These are phyloP conservation scores for Westerdykella ornata DNA, from an alignment of 2,329 filamentous ascomycete genomes.

Conservation along the genomic window DNA sequence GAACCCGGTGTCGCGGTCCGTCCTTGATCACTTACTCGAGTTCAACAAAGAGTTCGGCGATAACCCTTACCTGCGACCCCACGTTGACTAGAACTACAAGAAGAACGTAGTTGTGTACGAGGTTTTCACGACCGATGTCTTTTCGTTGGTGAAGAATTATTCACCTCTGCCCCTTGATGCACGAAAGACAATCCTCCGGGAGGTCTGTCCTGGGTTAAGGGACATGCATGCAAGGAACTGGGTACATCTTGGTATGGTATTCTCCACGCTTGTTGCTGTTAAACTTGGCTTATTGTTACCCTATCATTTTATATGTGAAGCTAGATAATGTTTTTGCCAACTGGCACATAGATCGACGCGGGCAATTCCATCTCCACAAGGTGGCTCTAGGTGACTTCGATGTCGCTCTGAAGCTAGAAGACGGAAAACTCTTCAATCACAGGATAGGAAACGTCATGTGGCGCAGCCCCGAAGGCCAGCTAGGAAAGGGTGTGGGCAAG, in stretches of 20 bases:
- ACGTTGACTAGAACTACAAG: slow-evolving; percentile 4
- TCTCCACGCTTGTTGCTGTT: not conserved
- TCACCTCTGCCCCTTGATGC: slow-evolving; percentile 1
- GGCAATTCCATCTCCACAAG: slow-evolving; percentile 1
- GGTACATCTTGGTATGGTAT: slow-evolving; percentile 5
- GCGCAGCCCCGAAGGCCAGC: slow-evolving; percentile 9
- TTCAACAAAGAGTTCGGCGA: slow-evolving; percentile 4
- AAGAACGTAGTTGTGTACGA: slow-evolving; percentile 4
- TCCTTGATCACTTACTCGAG: slow-evolving; percentile 3
- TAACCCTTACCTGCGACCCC: slow-evolving; percentile 5
- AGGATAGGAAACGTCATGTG: slow-evolving; percentile 7
- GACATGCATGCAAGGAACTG: slow-evolving; percentile 6
- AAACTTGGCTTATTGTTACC: not conserved
- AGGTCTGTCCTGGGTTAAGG: slow-evolving; percentile 3
- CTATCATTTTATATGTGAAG: slow-evolving; percentile 2
- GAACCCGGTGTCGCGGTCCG: slow-evolving; percentile 1
- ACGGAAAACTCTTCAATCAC: slow-evolving; percentile 2
- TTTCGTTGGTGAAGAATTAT: slow-evolving; percentile 6
- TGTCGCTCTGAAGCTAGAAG: slow-evolving; percentile 4
- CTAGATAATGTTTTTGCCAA: slow-evolving; percentile 3
- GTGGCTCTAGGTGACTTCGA: slow-evolving; percentile 3
- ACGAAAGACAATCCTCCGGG: slow-evolving; percentile 3
- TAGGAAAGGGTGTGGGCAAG: slow-evolving; percentile 9
- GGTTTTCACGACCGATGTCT: slow-evolving; percentile 4
- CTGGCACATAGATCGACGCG: slow-evolving; percentile 3